Conservation (phyloP, 2,329 filamentous ascomycete genomes). For the Cryphonectria japonica region DNA sequence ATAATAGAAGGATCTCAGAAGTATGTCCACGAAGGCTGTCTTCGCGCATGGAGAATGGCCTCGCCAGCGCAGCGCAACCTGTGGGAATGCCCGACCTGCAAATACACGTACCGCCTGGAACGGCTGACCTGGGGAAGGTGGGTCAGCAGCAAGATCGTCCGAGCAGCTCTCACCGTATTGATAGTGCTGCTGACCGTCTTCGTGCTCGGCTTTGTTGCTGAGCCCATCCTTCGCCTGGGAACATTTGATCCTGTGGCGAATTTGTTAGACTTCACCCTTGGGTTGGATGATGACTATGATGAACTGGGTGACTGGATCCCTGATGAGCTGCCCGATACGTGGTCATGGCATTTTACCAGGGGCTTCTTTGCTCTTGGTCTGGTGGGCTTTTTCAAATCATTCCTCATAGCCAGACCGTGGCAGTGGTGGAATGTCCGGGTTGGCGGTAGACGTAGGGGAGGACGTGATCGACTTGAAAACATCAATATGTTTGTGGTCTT, state of each 20-base stretch:
- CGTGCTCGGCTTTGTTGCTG: slow-evolving; percentile 84
- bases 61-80: slow-evolving; percentile 73
- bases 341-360: slow-evolving; percentile 85
- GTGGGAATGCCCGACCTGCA: slow-evolving; percentile 87
- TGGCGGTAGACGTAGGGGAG: slow-evolving; percentile 62
- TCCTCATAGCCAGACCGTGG: slow-evolving; percentile 75
- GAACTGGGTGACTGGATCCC: slow-evolving; percentile 43
- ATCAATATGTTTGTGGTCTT: slow-evolving; percentile 80
- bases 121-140: slow-evolving; percentile 76
- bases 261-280: slow-evolving; percentile 56
- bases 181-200: slow-evolving; percentile 78
- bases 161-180: slow-evolving; percentile 70
- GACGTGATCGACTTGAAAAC: slow-evolving; percentile 76
- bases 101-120: slow-evolving; percentile 79
- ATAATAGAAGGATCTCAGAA: slow-evolving; percentile 72
- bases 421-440: slow-evolving; percentile 77
- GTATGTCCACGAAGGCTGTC: slow-evolving; percentile 91
- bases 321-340: slow-evolving; percentile 61
- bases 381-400: slow-evolving; percentile 80
- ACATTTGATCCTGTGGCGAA: slow-evolving; percentile 71
- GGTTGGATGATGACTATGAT: slow-evolving; percentile 44
- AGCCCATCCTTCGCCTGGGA: slow-evolving; percentile 89
- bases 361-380: slow-evolving; percentile 89
- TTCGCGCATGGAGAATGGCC: slow-evolving; percentile 79
- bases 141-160: slow-evolving; percentile 67